Evolutionary conservation across 805 yeast genomes (phyloP).

Genomic region (Suhomyces kilbournensis): DNA sequence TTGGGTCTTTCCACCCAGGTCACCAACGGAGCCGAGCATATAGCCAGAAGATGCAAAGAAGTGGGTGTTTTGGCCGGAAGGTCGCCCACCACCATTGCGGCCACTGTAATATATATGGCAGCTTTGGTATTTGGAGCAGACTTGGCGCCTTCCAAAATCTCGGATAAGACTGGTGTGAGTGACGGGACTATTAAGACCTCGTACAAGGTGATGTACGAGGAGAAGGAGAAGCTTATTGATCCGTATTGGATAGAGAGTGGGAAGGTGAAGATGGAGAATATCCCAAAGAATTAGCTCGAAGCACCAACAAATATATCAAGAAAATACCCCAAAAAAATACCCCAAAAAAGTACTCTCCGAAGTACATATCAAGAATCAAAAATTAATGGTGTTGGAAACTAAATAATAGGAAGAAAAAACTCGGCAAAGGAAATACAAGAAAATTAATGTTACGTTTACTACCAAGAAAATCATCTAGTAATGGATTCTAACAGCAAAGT

Average conservation of each 20-base stretch:
- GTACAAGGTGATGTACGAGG: conserved; percentile 77
- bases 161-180: conserved; percentile 92
- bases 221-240: conserved; percentile 63
- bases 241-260: conserved; percentile 73
- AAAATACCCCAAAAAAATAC: too few relatives aligned
- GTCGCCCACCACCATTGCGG: conserved; percentile 96
- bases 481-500: too few relatives aligned
- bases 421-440: too few relatives aligned
- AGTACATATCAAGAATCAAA: too few relatives aligned
- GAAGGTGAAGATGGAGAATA: conserved; percentile 51
- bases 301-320: too few relatives aligned
- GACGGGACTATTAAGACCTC: conserved; percentile 96
- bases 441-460: too few relatives aligned
- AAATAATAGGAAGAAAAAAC: too few relatives aligned
- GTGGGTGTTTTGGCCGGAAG: conserved; percentile 94
- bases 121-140: conserved; percentile 81
- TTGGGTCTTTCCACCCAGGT: conserved; percentile 82
- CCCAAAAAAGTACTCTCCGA: too few relatives aligned
- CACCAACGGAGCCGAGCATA: conserved; percentile 88
- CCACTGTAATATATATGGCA: conserved; percentile 94
- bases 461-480: too few relatives aligned
- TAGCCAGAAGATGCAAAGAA: conserved; percentile 85
- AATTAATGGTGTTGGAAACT: too few relatives aligned
- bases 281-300: conserved; percentile 31
- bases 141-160: conserved; percentile 73